phyloP scores from a whole-genome alignment of 805 yeast genomes.

The Metschnikowia vanudenii region DNA sequence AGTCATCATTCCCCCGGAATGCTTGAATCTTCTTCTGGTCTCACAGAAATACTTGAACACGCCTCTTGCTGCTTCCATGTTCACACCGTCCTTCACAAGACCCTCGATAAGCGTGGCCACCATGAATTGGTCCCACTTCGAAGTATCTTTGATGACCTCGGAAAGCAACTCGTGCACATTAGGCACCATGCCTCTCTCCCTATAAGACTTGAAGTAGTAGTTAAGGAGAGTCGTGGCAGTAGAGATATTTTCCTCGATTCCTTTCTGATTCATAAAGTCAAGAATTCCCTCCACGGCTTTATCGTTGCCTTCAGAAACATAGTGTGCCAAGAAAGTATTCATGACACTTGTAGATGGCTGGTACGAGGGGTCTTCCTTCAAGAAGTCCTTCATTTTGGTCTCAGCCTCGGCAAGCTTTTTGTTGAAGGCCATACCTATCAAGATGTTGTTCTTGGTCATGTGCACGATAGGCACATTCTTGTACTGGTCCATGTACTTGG shows the following conservation, averaged over 20 bases:
- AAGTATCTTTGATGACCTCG: conserved; percentile 34
- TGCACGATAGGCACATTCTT: conserved; percentile 34
- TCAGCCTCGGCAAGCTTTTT: conserved; percentile 47
- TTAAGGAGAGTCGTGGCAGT: conserved; percentile 63
- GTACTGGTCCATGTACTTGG: conserved; percentile 34
- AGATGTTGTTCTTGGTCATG: conserved; percentile 43
- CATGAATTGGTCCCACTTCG: conserved; percentile 46
- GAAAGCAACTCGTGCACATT: conserved; percentile 40
- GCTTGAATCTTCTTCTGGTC: conserved; percentile 25
- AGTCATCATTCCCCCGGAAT: conserved; percentile 39
- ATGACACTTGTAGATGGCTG: conserved; percentile 48
- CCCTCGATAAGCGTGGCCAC: conserved; percentile 54
- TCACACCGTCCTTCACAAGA: conserved; percentile 46
- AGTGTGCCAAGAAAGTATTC: conserved; percentile 49
- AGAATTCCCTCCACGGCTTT: conserved; percentile 51
- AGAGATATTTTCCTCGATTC: conserved; percentile 55
- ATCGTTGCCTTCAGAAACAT: conserved; percentile 40
- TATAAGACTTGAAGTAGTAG: conserved; percentile 46
- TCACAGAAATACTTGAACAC: conserved; percentile 44
- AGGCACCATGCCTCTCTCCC: conserved; percentile 43
- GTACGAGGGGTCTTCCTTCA: conserved; percentile 31
- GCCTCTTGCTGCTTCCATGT: conserved; percentile 50
- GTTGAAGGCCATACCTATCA: conserved; percentile 44
- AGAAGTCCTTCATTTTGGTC: conserved; percentile 36
- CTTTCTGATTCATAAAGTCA: conserved; percentile 39